Evolutionary conservation across 768 basidiomycete species (phyloP).

Genomic region (Russula vinacea): DNA sequence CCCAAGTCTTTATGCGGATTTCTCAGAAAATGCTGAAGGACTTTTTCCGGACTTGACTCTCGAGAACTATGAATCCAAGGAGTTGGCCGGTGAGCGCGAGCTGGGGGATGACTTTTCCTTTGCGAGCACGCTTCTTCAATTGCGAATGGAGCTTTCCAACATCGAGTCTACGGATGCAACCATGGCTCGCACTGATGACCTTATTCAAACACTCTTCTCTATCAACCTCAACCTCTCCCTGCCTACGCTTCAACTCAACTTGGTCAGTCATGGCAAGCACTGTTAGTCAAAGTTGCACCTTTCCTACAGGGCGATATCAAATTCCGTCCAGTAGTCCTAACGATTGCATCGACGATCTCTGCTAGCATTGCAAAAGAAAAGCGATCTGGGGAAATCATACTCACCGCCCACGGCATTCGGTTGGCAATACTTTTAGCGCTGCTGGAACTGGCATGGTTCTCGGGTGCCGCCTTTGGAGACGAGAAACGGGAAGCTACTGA

Average conservation of each 20-base stretch:
- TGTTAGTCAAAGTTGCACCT: constrained; percentile 61
- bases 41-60: constrained; percentile 60
- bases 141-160: constrained; percentile 55
- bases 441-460: constrained; percentile 80
- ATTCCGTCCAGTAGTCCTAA: constrained; percentile 54
- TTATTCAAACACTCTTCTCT: constrained; percentile 59
- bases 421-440: constrained; percentile 70
- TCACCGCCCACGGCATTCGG: constrained; percentile 71
- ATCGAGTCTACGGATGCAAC: constrained; percentile 39
- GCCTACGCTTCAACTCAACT: constrained; percentile 72
- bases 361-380: constrained; percentile 62
- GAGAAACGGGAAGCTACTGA: constrained; percentile 49
- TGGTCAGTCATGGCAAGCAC: constrained; percentile 72
- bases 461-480: constrained; percentile 45
- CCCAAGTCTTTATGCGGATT: constrained; percentile 63
- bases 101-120: constrained; percentile 82
- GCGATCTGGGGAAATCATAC: constrained; percentile 81
- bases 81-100: constrained; percentile 63
- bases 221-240: constrained; percentile 89
- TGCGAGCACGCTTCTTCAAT: constrained; percentile 54
- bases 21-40: constrained; percentile 48
- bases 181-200: constrained; percentile 44
- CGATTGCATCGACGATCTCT: constrained; percentile 61
- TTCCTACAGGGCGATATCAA: constrained; percentile 60
- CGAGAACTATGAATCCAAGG: constrained; percentile 60